phyloP scores from a whole-genome alignment of 106 monocot genomes.

The Triglochin maritima region DNA sequence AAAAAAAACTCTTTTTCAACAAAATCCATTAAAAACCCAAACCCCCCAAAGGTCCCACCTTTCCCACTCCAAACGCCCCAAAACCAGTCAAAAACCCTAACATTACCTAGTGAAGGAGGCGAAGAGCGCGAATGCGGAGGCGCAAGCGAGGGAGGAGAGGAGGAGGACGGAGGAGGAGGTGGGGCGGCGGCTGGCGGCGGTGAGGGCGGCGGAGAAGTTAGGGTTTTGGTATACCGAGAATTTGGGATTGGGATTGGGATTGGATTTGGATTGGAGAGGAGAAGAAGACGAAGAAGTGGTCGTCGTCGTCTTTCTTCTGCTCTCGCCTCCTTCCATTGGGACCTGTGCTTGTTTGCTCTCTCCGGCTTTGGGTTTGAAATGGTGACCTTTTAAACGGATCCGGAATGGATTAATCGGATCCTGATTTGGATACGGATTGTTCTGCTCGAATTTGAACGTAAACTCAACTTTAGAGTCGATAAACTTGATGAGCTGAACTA shows the following conservation, averaged over 20 bases:
- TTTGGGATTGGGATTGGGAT: constrained; percentile 41
- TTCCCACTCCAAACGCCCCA: background rate
- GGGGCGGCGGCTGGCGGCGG: constrained; percentile 58
- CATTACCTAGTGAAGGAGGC: constrained; percentile 32
- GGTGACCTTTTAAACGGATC: background rate
- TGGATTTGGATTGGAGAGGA: constrained; percentile 23
- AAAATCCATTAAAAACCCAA: background rate
- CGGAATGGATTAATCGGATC: no score
- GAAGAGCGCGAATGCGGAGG: constrained; percentile 35
- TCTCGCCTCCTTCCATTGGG: background rate
- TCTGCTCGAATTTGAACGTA: no score
- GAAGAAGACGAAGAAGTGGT: background rate
- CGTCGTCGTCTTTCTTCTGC: background rate
- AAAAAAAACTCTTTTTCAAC: no score
- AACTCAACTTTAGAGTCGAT: no score
- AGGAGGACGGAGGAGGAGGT: constrained; percentile 37
- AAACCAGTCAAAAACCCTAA: background rate
- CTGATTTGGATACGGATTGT: no score
- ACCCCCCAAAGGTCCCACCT: background rate
- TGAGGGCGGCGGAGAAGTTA: constrained; percentile 60
- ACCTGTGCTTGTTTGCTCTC: background rate
- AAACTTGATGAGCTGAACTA: no score
- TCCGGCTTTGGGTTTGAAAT: background rate
- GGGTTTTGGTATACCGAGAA: constrained; percentile 92
- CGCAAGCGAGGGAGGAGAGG: constrained; percentile 24